Percentiles rank a stretch among this genome's conserved stretches.
Evolutionary conservation across 2,329 filamentous ascomycete genomes (phyloP).

Genomic region (Monilinia vaccinii-corymbosi): DNA sequence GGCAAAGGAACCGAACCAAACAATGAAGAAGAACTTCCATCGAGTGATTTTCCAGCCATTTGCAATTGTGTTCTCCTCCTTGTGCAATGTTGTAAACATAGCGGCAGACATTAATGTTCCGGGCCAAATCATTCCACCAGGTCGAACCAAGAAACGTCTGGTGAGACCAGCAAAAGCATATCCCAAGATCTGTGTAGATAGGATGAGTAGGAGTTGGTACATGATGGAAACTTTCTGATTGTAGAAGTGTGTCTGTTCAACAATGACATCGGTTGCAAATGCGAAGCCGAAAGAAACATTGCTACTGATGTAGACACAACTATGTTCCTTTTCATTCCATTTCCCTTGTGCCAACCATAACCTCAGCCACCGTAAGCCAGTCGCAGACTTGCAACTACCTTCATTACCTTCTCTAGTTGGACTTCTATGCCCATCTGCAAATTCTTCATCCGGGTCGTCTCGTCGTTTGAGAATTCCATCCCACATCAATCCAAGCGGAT

Average conservation of each 20-base stretch:
- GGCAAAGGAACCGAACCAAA: constrained; percentile 60
- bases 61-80: constrained; percentile 71
- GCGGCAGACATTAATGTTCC: constrained; percentile 79
- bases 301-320: constrained; percentile 81
- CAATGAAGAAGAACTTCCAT: constrained; percentile 73
- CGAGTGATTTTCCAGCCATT: constrained; percentile 76
- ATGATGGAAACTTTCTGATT: constrained; percentile 66
- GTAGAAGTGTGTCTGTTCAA: constrained; percentile 85
- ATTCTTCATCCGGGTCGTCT: constrained; percentile 45
- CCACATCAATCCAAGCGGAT: constrained; percentile 74
- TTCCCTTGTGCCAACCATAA: constrained; percentile 70
- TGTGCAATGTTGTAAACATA: constrained; percentile 83
- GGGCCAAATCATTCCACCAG: constrained; percentile 87
- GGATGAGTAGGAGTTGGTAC: constrained; percentile 74
- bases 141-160: constrained; percentile 71
- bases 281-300: constrained; percentile 86
- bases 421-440: constrained; percentile 41
- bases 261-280: constrained; percentile 82
- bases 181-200: constrained; percentile 79
- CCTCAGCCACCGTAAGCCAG: constrained; percentile 39
- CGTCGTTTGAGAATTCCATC: constrained; percentile 58
- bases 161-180: constrained; percentile 81
- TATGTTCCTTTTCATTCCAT: constrained; percentile 87
- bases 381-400: neutral
- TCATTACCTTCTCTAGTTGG: constrained; percentile 12